Evolutionary conservation across 208 protist genomes (phyloP), one percentile per base, ranked within the genome.

Genomic region (Acanthamoeba culbertsoni): DNA sequence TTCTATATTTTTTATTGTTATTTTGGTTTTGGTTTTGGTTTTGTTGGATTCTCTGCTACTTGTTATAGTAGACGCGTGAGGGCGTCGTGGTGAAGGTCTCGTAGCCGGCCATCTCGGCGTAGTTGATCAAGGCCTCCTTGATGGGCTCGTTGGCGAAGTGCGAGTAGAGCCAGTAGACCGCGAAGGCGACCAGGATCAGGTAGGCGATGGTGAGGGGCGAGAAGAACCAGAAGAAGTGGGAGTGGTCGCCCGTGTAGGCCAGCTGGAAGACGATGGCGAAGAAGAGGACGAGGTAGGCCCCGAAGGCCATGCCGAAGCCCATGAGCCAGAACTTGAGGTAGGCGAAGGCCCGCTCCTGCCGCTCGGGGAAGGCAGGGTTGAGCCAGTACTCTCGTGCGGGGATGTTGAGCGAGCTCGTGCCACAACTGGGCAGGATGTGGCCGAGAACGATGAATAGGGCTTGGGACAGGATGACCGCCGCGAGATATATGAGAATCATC

Each of bases 111-210:
- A 79, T 79, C 37, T 79, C 68, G 40, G 68, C 42, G 68, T 79
- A 79, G 68, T 79, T 79, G 68, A 79, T 79, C 37, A 79, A 40
- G 42, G 68, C 68, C 42, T 79, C 68, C 68, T 79, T 79, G 68
- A 79, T 79, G 68, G 68, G 68, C 68, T 79, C 68, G 68, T 79
- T 79, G 68, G 33, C 26, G 42, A 79, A 79, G 68, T 79, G 68
- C 37, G 68, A 79, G 42, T 79, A 79, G 68, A 79, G 68, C 42
- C 37, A 18, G 37, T 79, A 79, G 68, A 79, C 68, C 37, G 37
- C 68, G 18, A 79, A 79, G 68, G 68, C 68, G 40, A 48, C 68
- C 2, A 79, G 40, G 12, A 79, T 37, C 20, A 79, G 20, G 68
- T 79, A 79, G 68, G 23, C 42, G 68, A 79, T 79, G 37, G 68